Evolutionary conservation across 192 early-diverging fungal genomes (phyloP).

Genomic region (Coemansia sp.): DNA sequence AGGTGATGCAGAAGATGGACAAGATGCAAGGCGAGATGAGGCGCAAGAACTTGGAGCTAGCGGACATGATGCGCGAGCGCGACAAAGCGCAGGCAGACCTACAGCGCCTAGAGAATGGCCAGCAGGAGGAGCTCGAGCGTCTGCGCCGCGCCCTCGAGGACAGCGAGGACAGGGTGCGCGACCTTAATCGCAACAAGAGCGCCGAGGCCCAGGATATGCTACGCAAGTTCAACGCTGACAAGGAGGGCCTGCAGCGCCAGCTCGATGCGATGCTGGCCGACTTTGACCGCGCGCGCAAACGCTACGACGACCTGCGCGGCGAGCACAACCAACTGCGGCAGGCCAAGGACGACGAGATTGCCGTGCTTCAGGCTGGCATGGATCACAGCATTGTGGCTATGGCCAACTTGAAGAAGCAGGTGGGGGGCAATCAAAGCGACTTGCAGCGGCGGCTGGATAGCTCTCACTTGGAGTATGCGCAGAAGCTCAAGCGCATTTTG

Average conservation of each 20-base stretch:
- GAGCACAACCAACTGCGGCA: conserved; percentile 42
- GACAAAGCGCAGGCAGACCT: conserved; percentile 82
- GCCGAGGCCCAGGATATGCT: conserved; percentile 82
- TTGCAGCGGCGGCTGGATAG: conserved; percentile 66
- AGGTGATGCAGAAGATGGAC: conserved; percentile 80
- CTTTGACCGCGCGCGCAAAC: conserved; percentile 42
- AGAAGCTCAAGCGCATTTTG: conserved; percentile 72
- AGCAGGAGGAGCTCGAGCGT: conserved; percentile 80
- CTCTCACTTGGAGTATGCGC: conserved; percentile 64
- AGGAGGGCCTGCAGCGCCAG: conserved; percentile 73
- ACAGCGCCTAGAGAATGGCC: conserved; percentile 73
- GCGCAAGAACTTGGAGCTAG: conserved; percentile 74
- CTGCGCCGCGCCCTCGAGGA: conserved; percentile 79
- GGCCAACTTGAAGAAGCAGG: conserved; percentile 67
- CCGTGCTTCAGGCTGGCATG: conserved; percentile 75
- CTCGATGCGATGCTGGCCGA: conserved; percentile 43
- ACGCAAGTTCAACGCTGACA: conserved; percentile 80
- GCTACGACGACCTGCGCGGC: conserved; percentile 44
- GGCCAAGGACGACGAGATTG: conserved; percentile 76
- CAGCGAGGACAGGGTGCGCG: conserved; percentile 72
- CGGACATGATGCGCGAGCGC: conserved; percentile 90
- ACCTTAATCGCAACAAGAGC: conserved; percentile 76
- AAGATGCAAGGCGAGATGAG: conserved; percentile 72
- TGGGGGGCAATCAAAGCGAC: conserved; percentile 52
- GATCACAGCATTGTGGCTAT: conserved; percentile 77